Percentiles rank a stretch among this genome's conserved stretches.
Conservation (phyloP, 192 early-diverging fungal genomes). For the Dissophora ornata region DNA sequence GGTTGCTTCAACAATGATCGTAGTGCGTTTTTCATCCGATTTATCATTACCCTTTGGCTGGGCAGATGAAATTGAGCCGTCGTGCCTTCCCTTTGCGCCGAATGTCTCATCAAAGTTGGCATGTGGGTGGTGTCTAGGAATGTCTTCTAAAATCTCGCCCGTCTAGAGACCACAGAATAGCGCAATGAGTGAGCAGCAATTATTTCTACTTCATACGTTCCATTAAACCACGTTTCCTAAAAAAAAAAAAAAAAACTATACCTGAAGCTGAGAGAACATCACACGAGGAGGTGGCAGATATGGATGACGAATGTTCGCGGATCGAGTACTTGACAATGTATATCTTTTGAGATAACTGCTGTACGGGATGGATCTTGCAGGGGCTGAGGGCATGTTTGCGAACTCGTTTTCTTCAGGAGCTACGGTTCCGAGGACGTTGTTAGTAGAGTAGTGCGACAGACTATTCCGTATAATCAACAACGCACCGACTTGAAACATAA, state of each 20-base stretch:
- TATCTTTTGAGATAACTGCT: conserved; percentile 67
- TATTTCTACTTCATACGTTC: no score
- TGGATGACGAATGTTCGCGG: conserved; percentile 36
- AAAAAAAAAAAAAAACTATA: conserved; percentile 7
- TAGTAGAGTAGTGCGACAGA: no score
- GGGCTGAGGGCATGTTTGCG: conserved; percentile 21
- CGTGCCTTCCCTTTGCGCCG: conserved; percentile 8
- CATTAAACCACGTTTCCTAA: no score
- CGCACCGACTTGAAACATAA: no score
- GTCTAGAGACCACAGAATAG: conserved; percentile 9
- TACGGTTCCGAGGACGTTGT: no score
- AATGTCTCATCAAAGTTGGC: conserved; percentile 45
- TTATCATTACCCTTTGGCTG: conserved; percentile 38
- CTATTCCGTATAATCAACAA: no score
- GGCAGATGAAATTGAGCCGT: conserved; percentile 21
- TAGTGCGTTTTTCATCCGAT: conserved; percentile 55
- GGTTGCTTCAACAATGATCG: conserved; percentile 64
- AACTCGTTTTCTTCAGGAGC: conserved; percentile 22
- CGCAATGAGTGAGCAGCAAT: no score
- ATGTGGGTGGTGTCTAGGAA: conserved; percentile 31
- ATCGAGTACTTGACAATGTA: conserved; percentile 36
- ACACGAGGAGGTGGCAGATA: conserved; percentile 63
- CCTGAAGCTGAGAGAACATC: conserved; percentile 55
- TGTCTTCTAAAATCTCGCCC: conserved; percentile 36
- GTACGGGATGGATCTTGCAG: conserved; percentile 66